These are phyloP conservation scores for Trametes elegans DNA, from an alignment of 768 basidiomycete species.

Conservation along the genomic window DNA sequence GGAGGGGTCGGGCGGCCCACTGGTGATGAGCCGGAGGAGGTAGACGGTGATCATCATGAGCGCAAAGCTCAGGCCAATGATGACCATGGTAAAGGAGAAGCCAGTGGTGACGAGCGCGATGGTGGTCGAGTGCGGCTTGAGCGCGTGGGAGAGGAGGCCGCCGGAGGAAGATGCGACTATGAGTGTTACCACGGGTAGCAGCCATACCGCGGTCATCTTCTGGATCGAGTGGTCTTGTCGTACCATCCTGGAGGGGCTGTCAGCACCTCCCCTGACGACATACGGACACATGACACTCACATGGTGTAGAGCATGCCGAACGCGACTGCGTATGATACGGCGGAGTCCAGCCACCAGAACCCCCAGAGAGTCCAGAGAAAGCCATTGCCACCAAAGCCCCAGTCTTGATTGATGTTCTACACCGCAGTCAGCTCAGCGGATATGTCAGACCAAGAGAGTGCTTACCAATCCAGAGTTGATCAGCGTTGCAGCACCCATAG, in stretches of 20 bases:
- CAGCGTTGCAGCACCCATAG: constrained; percentile 45
- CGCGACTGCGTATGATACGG: constrained; percentile 40
- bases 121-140: constrained; percentile 35
- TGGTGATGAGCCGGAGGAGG: constrained; percentile 42
- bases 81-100: constrained; percentile 42
- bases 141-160: constrained; percentile 40
- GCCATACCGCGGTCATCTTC: constrained; percentile 45
- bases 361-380: constrained; percentile 45
- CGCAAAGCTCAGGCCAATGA: constrained; percentile 46
- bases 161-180: constrained; percentile 54
- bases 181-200: constrained; percentile 50
- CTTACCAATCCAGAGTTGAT: constrained; percentile 41
- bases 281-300: constrained; percentile 30
- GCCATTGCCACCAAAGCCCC: constrained; percentile 34
- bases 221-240: constrained; percentile 40
- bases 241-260: constrained; percentile 37
- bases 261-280: background rate
- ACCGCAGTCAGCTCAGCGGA: constrained; percentile 10
- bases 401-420: constrained; percentile 34
- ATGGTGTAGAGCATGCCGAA: constrained; percentile 51
- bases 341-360: constrained; percentile 50
- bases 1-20: constrained; percentile 39
- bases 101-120: constrained; percentile 43
- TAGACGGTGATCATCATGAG: constrained; percentile 50
- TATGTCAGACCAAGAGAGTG: background rate